Base-by-base conservation (phyloP, 2,329 filamentous ascomycete genomes). In the Colletotrichum aenigma region DNA sequence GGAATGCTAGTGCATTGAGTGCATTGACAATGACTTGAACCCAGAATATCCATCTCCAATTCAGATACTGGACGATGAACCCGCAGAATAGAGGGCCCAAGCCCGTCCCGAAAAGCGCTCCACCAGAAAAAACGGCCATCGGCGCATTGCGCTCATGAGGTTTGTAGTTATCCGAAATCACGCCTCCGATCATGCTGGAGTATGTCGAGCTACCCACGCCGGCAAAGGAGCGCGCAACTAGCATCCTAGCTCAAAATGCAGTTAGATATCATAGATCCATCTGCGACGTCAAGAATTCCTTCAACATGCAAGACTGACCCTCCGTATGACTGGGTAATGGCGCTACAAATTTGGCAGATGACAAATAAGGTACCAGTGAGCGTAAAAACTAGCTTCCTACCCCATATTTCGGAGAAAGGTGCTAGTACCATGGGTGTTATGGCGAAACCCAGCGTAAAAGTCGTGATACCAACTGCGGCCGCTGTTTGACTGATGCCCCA, bases 151-250 rank as follows among this genome's bases (percentile, higher is more conserved):
- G 89, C 56, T 94, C 92, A 75, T 94, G 86, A 6, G 94, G 91
- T 62, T 93, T 91, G 85, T 95, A 98, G 73, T 98, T 91, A 81
- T 98, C 96, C 66, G 94, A 93, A 43, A 98, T 93, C 4, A 98
- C 94, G 6, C 96, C 96, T 18, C 96, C 96, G 0, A 98, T 93
- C 89, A 98, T 96, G 24, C 95, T 96, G 55, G 93, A 95, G 81
- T 97, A 98, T 0, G 89, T 92, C 62, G 93, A 95, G 7, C 91
- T 93, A 8, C 94, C 94, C 21, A 92, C 91, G 2, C 96, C 96
- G 12, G 92, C 90, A 62, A 97, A 89, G 81, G 98, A 94, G 2
- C 96, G 91, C 0, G 92, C 90, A 4, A 96, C 85, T 1, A 98
- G 83, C 89, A 98, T 94, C 5, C 94, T 67, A 12, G 10, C 5